Percentiles rank a stretch among this genome's conserved stretches.
Conservation (phyloP, 306 rosid species). For the Alnus glutinosa region DNA sequence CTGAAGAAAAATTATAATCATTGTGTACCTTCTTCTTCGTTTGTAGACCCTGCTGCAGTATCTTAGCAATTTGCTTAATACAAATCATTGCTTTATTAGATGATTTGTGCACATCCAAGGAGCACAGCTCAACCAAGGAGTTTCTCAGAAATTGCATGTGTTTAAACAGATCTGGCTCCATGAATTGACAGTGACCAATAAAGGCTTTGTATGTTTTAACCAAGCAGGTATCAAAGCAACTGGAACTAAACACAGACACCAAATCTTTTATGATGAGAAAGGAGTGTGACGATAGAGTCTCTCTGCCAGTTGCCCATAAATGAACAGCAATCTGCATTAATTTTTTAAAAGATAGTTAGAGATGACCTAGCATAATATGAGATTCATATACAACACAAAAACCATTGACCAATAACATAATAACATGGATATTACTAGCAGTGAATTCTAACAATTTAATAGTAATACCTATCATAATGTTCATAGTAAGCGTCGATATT, state of each 20-base stretch:
- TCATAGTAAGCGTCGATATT: not conserved
- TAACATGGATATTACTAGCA: conserved; percentile 3
- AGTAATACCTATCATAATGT: not conserved
- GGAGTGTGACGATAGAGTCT: conserved; percentile 60
- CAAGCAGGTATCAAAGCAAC: conserved; percentile 74
- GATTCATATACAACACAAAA: conserved; percentile 21
- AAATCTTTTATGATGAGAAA: conserved; percentile 67
- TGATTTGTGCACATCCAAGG: conserved; percentile 73
- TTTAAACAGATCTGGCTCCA: conserved; percentile 52
- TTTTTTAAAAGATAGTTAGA: conserved; percentile 31
- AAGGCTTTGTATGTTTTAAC: conserved; percentile 72
- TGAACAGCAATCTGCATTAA: conserved; percentile 74
- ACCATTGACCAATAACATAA: conserved; percentile 2
- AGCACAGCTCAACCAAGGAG: conserved; percentile 81
- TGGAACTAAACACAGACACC: conserved; percentile 54
- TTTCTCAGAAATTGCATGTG: conserved; percentile 63
- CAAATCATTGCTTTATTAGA: conserved; percentile 60
- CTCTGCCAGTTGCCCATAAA: conserved; percentile 86
- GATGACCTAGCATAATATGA: conserved; percentile 10
- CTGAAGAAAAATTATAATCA: conserved; percentile 9
- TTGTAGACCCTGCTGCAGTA: conserved; percentile 65
- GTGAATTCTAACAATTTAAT: not conserved
- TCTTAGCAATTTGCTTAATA: conserved; percentile 58
- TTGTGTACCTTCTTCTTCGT: conserved; percentile 67
- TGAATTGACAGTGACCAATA: conserved; percentile 59